Evolutionary conservation across 2,329 filamentous ascomycete species (phyloP).

Genomic region (Phialocephala subalpina): DNA sequence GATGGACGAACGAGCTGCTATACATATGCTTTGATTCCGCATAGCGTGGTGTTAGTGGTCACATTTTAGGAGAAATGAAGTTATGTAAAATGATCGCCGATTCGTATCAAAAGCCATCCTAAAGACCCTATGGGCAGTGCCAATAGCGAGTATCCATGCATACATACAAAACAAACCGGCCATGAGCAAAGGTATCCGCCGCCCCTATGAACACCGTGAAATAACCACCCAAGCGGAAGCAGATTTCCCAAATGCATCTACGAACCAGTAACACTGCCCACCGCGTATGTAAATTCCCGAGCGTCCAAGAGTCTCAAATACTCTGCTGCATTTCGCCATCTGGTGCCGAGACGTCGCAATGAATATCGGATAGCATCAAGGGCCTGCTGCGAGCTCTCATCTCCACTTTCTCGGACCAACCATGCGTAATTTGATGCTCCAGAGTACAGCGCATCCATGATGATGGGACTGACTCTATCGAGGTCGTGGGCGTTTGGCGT

Average conservation of each 20-base stretch:
- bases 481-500: conserved; percentile 37
- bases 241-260: neutral
- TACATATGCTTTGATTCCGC: neutral
- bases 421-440: conserved; percentile 48
- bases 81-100: neutral
- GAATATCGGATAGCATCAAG: conserved; percentile 43
- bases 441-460: conserved; percentile 49
- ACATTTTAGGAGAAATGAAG: neutral
- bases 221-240: neutral
- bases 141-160: neutral
- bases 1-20: neutral
- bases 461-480: conserved; percentile 45
- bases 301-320: conserved; percentile 48
- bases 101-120: neutral
- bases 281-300: conserved; percentile 46
- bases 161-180: neutral
- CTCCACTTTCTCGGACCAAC: conserved; percentile 48
- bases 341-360: conserved; percentile 41
- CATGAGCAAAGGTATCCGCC: neutral
- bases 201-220: conserved; percentile 6
- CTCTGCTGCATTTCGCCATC: conserved; percentile 49
- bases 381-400: conserved; percentile 40
- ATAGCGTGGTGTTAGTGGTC: conserved; percentile 1
- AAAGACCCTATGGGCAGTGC: neutral
- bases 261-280: conserved; percentile 29